These are phyloP conservation scores for Paramecium octaurelia DNA, from an alignment of 73 alveolate genomes.

Conservation along the genomic window DNA sequence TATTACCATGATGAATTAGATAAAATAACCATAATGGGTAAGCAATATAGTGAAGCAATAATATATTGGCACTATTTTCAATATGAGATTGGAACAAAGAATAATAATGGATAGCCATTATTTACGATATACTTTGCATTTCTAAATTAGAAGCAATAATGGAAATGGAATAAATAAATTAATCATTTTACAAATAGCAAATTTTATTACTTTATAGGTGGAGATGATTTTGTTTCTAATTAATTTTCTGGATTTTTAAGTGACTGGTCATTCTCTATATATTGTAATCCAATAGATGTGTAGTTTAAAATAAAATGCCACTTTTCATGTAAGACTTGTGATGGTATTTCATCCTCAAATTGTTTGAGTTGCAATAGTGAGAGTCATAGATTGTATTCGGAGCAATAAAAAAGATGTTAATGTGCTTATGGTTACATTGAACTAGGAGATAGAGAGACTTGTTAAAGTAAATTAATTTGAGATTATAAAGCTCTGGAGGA, in stretches of 20 bases:
- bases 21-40: background rate
- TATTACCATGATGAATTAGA: background rate
- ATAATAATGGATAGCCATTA: background rate
- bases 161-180: background rate
- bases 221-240: background rate
- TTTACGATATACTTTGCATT: background rate
- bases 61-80: background rate
- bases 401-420: background rate
- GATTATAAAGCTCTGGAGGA: background rate
- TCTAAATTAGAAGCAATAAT: background rate
- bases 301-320: background rate
- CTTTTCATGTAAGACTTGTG: background rate
- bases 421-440: background rate
- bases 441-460: background rate
- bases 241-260: background rate
- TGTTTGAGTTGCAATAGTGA: background rate
- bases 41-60: background rate
- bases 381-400: background rate
- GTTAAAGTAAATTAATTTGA: background rate
- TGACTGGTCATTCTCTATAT: background rate
- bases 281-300: background rate
- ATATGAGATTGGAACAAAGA: background rate
- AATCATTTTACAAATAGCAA: background rate
- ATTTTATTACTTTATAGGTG: background rate
- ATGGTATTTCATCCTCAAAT: background rate